phyloP scores from a whole-genome alignment of 2,329 filamentous ascomycete species.

The Ceratocystis papillata region DNA sequence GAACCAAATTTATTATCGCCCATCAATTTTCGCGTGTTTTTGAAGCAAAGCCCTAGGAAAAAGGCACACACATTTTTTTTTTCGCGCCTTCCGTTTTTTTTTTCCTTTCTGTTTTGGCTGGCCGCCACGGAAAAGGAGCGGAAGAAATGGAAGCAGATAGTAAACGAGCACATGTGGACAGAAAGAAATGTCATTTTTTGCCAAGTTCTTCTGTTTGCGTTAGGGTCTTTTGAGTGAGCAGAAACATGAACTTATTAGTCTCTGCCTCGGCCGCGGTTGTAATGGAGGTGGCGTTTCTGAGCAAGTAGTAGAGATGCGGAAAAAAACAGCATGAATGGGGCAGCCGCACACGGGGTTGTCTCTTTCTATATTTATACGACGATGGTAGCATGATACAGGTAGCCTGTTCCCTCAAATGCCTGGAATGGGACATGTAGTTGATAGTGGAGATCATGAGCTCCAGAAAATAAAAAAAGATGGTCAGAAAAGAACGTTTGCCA shows the following conservation, averaged over 20 bases:
- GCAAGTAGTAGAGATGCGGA: too few species aligned
- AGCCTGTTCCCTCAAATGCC: background rate
- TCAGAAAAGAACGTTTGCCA: too few species aligned
- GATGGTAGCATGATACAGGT: too few species aligned
- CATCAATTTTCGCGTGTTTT: background rate
- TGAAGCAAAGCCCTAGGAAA: background rate
- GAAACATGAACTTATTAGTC: too few species aligned
- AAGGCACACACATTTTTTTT: background rate
- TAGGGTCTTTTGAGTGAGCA: too few species aligned
- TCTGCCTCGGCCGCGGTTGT: too few species aligned
- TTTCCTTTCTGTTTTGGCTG: background rate
- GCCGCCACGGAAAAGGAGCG: background rate
- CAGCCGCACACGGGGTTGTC: background rate
- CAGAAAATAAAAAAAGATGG: background rate
- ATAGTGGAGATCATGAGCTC: constrained; percentile 10
- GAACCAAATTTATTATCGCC: background rate
- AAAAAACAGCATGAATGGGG: too few species aligned
- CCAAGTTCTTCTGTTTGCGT: background rate
- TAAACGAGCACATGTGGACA: background rate
- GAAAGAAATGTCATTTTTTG: background rate
- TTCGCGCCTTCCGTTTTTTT: background rate
- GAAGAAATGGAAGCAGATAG: background rate
- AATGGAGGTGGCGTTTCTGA: too few species aligned
- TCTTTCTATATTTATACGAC: background rate
- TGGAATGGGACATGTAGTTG: background rate